Percentiles rank a stretch among this genome's conserved stretches.
These are phyloP conservation scores for Tylopilus cervinicoccineus DNA, from an alignment of 768 basidiomycete species.

Conservation along the genomic window DNA sequence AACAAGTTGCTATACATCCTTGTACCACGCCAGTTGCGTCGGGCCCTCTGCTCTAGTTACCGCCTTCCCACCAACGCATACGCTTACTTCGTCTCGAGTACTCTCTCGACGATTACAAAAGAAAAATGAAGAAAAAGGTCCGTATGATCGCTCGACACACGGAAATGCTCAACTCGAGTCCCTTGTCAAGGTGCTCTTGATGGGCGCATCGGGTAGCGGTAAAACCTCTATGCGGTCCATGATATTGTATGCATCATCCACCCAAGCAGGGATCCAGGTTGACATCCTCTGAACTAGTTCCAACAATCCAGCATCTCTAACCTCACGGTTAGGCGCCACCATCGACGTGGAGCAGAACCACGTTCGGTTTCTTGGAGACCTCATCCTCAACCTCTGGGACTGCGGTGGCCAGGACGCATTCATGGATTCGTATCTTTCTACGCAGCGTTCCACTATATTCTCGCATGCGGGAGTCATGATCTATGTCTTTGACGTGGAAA, in stretches of 20 bases:
- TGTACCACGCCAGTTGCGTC: too few relatives aligned
- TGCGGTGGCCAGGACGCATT: slow-evolving; percentile 98
- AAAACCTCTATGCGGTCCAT: slow-evolving; percentile 99
- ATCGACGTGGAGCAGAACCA: slow-evolving; percentile 98
- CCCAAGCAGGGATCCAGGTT: slow-evolving; percentile 4
- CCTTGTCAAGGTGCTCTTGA: slow-evolving; percentile 75
- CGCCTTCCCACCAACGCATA: not conserved
- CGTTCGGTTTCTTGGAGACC: slow-evolving; percentile 93
- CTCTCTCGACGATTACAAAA: too few relatives aligned
- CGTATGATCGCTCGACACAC: not conserved
- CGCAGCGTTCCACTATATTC: slow-evolving; percentile 92
- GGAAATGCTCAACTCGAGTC: not conserved
- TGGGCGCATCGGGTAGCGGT: slow-evolving; percentile 94
- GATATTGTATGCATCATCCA: slow-evolving; percentile 67
- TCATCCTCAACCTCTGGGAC: slow-evolving; percentile 97
- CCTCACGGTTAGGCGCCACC: slow-evolving; percentile 89
- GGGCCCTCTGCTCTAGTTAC: too few relatives aligned
- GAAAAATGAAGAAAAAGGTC: slow-evolving; percentile 34
- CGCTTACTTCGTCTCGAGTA: too few relatives aligned
- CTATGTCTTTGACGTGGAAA: slow-evolving; percentile 96
- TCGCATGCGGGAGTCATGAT: slow-evolving; percentile 96
- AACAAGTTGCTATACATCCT: slow-evolving; percentile 7
- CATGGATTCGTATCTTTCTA: slow-evolving; percentile 94
- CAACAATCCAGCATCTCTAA: slow-evolving; percentile 90
- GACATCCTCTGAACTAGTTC: slow-evolving; percentile 49